These are phyloP conservation scores for Croton setiger DNA, from an alignment of 441 rosid genomes.

Conservation along the genomic window DNA sequence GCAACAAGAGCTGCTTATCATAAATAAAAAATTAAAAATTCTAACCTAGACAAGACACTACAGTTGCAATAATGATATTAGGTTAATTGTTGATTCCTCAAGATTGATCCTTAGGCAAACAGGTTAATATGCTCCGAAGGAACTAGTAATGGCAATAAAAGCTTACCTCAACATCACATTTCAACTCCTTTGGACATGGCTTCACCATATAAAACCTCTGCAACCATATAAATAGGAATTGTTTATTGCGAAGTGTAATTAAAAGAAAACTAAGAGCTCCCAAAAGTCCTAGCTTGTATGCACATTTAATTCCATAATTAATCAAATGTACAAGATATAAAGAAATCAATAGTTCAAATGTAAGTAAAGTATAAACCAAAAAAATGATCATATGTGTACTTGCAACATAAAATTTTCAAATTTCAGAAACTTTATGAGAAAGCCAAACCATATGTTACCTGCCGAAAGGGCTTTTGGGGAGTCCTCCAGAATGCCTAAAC, in stretches of 20 bases:
- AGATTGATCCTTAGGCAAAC: not conserved
- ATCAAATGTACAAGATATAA: not conserved
- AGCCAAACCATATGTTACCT: slow-evolving; percentile 39
- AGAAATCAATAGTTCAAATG: not conserved
- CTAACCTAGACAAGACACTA: not conserved
- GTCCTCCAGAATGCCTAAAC: slow-evolving; percentile 86
- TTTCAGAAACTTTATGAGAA: not conserved
- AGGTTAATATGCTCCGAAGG: not conserved
- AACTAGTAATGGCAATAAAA: slow-evolving; percentile 11
- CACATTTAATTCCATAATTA: not conserved
- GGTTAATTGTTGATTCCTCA: not conserved
- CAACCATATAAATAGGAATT: slow-evolving; percentile 26
- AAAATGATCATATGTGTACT: not conserved
- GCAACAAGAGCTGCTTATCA: not conserved
- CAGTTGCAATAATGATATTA: not conserved
- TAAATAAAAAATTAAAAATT: not conserved
- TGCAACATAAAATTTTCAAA: not conserved
- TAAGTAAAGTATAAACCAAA: not conserved
- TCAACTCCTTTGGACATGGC: slow-evolving; percentile 90
- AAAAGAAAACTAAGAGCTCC: not conserved
- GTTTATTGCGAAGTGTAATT: not conserved
- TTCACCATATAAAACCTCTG: slow-evolving; percentile 90
- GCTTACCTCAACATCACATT: slow-evolving; percentile 91
- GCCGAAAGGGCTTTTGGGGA: slow-evolving; percentile 92
- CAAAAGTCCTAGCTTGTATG: not conserved